phyloP scores from a whole-genome alignment of 805 yeast species.

The Saturnispora dispora region DNA sequence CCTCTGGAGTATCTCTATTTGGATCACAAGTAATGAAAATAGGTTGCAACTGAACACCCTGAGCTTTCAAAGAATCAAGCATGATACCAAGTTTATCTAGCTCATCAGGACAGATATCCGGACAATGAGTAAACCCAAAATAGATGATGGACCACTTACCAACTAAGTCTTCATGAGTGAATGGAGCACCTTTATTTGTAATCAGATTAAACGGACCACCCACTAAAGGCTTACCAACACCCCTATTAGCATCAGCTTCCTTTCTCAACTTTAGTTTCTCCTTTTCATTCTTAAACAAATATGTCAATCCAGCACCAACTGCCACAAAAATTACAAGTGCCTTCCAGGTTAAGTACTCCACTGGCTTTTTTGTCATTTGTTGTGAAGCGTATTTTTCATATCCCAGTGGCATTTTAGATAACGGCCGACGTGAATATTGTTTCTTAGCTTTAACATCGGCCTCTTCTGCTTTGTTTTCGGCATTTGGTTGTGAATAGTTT shows the following conservation, averaged over 20 bases:
- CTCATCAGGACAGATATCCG: conserved; percentile 98
- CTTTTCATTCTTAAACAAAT: conserved; percentile 68
- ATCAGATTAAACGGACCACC: conserved; percentile 81
- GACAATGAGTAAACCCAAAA: conserved; percentile 96
- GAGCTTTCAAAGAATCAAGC: conserved; percentile 48
- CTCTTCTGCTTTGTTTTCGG: not conserved
- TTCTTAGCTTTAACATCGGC: not conserved
- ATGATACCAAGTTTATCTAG: conserved; percentile 81
- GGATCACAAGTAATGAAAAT: conserved; percentile 96
- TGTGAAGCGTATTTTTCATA: conserved; percentile 27
- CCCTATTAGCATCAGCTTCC: conserved; percentile 78
- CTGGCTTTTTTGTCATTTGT: conserved; percentile 28
- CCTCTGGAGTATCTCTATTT: conserved; percentile 83
- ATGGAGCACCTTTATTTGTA: conserved; percentile 61
- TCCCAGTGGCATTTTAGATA: conserved; percentile 76
- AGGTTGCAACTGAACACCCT: conserved; percentile 64
- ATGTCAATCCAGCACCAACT: conserved; percentile 66
- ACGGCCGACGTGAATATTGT: conserved; percentile 38
- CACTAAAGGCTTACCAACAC: conserved; percentile 83
- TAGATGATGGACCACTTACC: conserved; percentile 82
- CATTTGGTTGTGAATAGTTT: not conserved
- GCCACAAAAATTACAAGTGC: conserved; percentile 58
- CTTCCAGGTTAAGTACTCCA: conserved; percentile 81
- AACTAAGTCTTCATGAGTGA: conserved; percentile 67
- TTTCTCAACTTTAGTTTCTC: conserved; percentile 61